These are phyloP conservation scores for Candida pseudofarinosa DNA, from an alignment of 805 yeast genomes.

Conservation along the genomic window DNA sequence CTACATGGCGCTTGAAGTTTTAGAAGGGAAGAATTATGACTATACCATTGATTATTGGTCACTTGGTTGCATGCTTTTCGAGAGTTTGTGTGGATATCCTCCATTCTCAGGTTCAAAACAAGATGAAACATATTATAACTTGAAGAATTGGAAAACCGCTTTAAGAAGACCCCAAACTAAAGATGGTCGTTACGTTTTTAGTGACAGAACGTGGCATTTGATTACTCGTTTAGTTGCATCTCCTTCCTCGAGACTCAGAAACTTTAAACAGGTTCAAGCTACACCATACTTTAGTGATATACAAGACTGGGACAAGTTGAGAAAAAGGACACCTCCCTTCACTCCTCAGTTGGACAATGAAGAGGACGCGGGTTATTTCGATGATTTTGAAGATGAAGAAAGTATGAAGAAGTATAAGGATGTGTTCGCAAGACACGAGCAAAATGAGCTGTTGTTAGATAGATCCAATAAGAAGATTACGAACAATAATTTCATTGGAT, in stretches of 20 bases:
- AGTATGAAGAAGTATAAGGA: slow-evolving; percentile 98
- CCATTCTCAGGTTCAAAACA: slow-evolving; percentile 93
- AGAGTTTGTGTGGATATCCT: slow-evolving; percentile 93
- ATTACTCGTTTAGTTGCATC: slow-evolving; percentile 76
- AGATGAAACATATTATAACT: slow-evolving; percentile 90
- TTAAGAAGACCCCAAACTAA: slow-evolving; percentile 87
- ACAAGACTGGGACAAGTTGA: slow-evolving; percentile 61
- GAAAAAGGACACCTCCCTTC: slow-evolving; percentile 83
- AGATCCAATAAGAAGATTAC: slow-evolving; percentile 40
- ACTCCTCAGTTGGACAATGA: slow-evolving; percentile 96
- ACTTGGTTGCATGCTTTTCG: slow-evolving; percentile 94
- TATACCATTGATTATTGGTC: slow-evolving; percentile 99
- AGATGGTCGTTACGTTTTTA: slow-evolving; percentile 86
- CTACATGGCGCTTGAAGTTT: slow-evolving; percentile 96
- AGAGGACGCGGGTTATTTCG: slow-evolving; percentile 98
- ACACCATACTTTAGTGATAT: slow-evolving; percentile 83
- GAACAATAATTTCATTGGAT: slow-evolving; percentile 73
- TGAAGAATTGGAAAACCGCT: slow-evolving; percentile 88
- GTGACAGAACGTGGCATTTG: slow-evolving; percentile 94
- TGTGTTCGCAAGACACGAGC: slow-evolving; percentile 87
- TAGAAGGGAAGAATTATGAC: slow-evolving; percentile 90
- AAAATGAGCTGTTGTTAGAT: slow-evolving; percentile 76
- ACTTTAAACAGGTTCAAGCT: slow-evolving; percentile 74
- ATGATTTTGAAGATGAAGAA: slow-evolving; percentile 92
- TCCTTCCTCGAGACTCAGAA: slow-evolving; percentile 68